Conservation (phyloP, 164 flowering plant genomes). For the Liriodendron chinense region DNA sequence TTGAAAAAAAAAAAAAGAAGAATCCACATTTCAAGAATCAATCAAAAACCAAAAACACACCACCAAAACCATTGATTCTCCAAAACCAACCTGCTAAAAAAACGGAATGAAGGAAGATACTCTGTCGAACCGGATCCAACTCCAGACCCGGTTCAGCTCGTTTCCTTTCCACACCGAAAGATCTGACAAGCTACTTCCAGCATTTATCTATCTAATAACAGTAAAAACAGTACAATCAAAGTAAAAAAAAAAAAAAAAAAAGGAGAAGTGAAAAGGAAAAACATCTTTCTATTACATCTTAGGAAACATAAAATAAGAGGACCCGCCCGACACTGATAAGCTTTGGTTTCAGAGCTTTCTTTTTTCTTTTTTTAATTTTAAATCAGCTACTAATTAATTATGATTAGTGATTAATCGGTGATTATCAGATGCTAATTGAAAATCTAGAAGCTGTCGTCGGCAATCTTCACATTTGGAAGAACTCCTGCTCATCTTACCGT, state of each 20-base stretch:
- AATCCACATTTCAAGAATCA: background rate
- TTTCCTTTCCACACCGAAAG: too few relatives aligned
- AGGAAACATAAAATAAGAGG: too few relatives aligned
- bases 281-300: background rate
- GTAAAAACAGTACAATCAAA: background rate
- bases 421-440: too few relatives aligned
- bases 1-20: background rate
- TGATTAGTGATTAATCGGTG: too few relatives aligned
- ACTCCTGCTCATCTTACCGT: too few relatives aligned
- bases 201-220: too few relatives aligned
- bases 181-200: too few relatives aligned
- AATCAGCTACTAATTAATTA: too few relatives aligned
- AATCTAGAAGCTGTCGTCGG: too few relatives aligned
- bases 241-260: too few relatives aligned
- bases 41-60: background rate
- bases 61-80: conserved; percentile 1
- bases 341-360: background rate
- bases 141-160: background rate
- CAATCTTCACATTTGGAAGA: too few relatives aligned
- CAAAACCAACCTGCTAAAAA: background rate
- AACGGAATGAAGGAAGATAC: background rate
- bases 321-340: background rate
- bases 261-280: background rate
- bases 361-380: background rate
- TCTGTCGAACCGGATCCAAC: background rate